Evolutionary conservation across 257 asterid genomes (phyloP).

Genomic region (Haberlea rhodopensis): DNA sequence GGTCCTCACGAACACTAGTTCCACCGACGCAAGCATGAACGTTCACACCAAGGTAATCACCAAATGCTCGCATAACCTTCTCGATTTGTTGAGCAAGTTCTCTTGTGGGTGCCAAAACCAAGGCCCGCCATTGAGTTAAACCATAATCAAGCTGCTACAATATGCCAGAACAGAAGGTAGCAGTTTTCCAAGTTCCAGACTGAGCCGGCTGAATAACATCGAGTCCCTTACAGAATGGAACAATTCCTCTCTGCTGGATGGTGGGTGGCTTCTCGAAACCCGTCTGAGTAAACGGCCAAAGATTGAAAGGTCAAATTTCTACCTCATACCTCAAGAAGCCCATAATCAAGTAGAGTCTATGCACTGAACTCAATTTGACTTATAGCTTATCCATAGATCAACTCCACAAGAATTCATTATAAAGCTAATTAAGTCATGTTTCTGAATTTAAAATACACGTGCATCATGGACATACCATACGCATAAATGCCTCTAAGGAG

Average conservation of each 20-base stretch:
- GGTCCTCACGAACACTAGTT: constrained; percentile 68
- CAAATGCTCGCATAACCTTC: constrained; percentile 62
- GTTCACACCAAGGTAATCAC: constrained; percentile 61
- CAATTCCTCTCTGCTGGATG: constrained; percentile 67
- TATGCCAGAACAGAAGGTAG: constrained; percentile 60
- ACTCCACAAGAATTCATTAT: neutral
- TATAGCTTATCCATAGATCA: neutral
- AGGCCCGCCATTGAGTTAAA: constrained; percentile 52
- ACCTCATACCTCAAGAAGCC: no score
- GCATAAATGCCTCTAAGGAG: constrained; percentile 48
- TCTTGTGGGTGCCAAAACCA: constrained; percentile 61
- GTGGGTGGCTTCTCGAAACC: constrained; percentile 76
- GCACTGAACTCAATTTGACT: neutral
- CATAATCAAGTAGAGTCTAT: no score
- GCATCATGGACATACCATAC: constrained; percentile 28
- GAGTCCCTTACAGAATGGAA: constrained; percentile 63
- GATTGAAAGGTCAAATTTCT: neutral
- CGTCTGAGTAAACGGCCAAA: constrained; percentile 3
- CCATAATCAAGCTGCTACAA: constrained; percentile 58
- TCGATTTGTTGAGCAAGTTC: constrained; percentile 63
- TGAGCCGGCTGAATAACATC: constrained; percentile 72
- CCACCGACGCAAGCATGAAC: constrained; percentile 75
- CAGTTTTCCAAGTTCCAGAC: constrained; percentile 66
- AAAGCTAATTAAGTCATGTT: neutral
- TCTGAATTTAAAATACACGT: neutral